Conservation (phyloP, 495 filamentous ascomycete genomes). For the Chaetomidium leptoderma region DNA sequence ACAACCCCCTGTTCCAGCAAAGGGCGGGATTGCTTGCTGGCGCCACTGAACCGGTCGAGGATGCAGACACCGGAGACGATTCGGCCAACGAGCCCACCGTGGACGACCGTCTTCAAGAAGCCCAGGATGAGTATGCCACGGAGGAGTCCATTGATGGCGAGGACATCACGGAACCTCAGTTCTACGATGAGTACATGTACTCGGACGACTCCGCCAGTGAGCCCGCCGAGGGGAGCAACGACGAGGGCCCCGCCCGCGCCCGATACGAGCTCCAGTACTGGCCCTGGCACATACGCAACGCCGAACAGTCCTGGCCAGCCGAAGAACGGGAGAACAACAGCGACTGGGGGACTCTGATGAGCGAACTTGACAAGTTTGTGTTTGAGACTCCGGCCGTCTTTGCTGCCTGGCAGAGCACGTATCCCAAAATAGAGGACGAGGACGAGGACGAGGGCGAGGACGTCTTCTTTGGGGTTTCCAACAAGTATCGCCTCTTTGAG, state of each 20-base stretch:
- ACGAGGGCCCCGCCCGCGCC: background rate
- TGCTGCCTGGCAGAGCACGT: slow-evolving; percentile 19
- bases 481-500: background rate
- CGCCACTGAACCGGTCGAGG: background rate
- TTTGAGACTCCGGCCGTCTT: slow-evolving; percentile 14
- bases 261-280: slow-evolving; percentile 26
- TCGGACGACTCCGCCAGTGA: background rate
- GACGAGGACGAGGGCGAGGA: no score
- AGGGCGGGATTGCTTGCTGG: slow-evolving; percentile 4
- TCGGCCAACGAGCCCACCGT: background rate
- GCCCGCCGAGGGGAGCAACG: background rate
- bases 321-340: slow-evolving; percentile 20
- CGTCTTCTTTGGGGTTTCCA: slow-evolving; percentile 1
- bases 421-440: background rate
- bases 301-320: slow-evolving; percentile 18
- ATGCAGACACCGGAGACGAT: background rate
- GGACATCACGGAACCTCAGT: background rate
- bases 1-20: slow-evolving; percentile 25
- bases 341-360: slow-evolving; percentile 20
- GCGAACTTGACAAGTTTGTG: slow-evolving; percentile 23
- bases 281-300: slow-evolving; percentile 21
- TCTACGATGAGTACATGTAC: background rate
- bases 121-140: slow-evolving; percentile 1
- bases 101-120: background rate
- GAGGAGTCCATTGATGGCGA: slow-evolving; percentile 21